Evolutionary conservation across 1,139 yeast genomes (phyloP).

Genomic region (Hyphopichia fennica): DNA sequence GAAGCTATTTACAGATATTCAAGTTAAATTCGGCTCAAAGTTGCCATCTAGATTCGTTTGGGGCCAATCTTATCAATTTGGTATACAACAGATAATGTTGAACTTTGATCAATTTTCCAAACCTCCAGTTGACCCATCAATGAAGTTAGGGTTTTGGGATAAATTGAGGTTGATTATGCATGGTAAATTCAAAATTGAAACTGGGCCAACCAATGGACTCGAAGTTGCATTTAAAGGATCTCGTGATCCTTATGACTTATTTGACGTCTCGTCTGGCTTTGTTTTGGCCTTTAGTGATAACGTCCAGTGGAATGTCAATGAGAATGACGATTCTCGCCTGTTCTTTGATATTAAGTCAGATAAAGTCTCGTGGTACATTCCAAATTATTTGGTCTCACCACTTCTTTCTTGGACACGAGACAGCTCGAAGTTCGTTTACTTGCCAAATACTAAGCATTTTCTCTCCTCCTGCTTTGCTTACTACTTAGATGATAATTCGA

Average conservation of each 20-base stretch:
- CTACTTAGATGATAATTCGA: conserved; percentile 33
- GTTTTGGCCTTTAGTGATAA: conserved; percentile 37
- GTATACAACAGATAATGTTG: conserved; percentile 76
- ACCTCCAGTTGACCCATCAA: conserved; percentile 69
- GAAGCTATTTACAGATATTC: conserved; percentile 66
- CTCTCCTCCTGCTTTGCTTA: conserved; percentile 54
- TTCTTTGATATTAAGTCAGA: conserved; percentile 40
- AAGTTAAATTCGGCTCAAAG: conserved; percentile 54
- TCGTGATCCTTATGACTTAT: conserved; percentile 44
- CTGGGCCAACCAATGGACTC: conserved; percentile 37
- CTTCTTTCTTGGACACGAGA: conserved; percentile 62
- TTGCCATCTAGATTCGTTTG: conserved; percentile 72
- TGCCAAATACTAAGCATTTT: conserved; percentile 45
- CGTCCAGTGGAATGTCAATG: conserved; percentile 42
- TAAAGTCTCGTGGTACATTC: conserved; percentile 48
- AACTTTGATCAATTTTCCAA: conserved; percentile 83
- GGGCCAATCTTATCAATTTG: conserved; percentile 86
- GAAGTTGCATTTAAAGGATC: conserved; percentile 55
- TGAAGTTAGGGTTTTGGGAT: conserved; percentile 61
- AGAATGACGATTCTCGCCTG: conserved; percentile 37
- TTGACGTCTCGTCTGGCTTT: conserved; percentile 41
- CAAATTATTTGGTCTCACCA: conserved; percentile 61
- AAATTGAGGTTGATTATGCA: conserved; percentile 51
- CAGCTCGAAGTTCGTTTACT: conserved; percentile 39
- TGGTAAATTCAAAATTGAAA: conserved; percentile 38